phyloP scores from a whole-genome alignment of 179 eudicot species.

The Patellifolia procumbens region DNA sequence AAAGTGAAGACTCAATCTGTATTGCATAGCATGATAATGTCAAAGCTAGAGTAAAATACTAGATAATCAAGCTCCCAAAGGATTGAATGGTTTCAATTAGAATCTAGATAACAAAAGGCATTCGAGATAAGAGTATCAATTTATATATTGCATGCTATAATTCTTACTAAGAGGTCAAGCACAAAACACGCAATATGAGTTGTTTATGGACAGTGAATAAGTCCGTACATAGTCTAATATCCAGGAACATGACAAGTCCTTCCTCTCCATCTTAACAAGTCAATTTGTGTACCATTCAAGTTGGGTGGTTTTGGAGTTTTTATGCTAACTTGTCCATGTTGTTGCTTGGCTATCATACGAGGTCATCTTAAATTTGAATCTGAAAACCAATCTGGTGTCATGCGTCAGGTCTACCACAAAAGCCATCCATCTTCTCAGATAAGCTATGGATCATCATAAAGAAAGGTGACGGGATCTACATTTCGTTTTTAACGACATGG shows the following conservation, averaged over 20 bases:
- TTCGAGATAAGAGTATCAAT: background rate
- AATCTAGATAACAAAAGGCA: background rate
- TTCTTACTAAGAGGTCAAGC: background rate
- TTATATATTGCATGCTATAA: background rate
- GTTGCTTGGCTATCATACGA: no score
- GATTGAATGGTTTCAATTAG: background rate
- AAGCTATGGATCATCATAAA: background rate
- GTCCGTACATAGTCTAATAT: background rate
- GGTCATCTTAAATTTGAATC: background rate
- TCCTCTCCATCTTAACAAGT: background rate
- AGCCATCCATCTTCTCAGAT: background rate
- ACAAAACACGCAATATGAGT: background rate
- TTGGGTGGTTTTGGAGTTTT: background rate
- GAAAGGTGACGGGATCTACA: background rate
- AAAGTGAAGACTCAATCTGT: conserved; percentile 18
- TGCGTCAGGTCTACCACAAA: background rate
- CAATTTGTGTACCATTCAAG: background rate
- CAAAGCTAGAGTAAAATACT: background rate
- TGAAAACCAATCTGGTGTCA: background rate
- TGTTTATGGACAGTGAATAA: background rate
- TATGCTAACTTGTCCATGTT: background rate
- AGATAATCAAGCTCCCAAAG: background rate
- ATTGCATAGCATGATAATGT: conserved; percentile 5
- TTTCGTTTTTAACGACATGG: background rate
- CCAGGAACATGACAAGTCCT: background rate